Percentiles rank a stretch among this genome's conserved stretches.
These are phyloP conservation scores for Euphorbia lathyris DNA, from an alignment of 345 rosid species.

Conservation along the genomic window DNA sequence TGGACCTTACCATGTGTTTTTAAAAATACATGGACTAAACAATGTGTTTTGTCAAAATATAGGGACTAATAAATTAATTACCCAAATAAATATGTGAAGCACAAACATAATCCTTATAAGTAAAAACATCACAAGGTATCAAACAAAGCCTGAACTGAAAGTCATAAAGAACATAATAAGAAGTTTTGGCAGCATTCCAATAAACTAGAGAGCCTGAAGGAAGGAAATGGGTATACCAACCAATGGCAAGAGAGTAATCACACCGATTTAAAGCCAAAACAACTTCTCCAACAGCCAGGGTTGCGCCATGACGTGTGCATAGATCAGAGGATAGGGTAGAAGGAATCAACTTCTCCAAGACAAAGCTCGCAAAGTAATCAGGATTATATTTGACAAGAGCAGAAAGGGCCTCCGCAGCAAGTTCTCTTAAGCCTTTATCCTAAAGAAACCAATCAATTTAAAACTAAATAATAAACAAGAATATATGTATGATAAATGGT, in stretches of 20 bases:
- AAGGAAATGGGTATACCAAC: slow-evolving; percentile 43
- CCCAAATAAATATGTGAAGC: neutral
- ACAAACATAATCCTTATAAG: neutral
- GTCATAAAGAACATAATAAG: neutral
- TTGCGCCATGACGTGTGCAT: slow-evolving; percentile 93
- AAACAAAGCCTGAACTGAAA: neutral
- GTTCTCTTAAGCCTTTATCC: slow-evolving; percentile 95
- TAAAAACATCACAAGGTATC: neutral
- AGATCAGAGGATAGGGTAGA: slow-evolving; percentile 85
- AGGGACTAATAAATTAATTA: no score
- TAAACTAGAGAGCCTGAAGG: slow-evolving; percentile 3
- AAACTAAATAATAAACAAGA: neutral
- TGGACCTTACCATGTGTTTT: no score
- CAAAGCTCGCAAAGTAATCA: slow-evolving; percentile 56
- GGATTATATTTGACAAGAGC: slow-evolving; percentile 84
- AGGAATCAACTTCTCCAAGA: slow-evolving; percentile 70
- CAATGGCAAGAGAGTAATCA: slow-evolving; percentile 51
- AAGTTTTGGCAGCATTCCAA: slow-evolving; percentile 13
- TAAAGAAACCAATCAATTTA: slow-evolving; percentile 23
- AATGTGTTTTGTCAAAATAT: no score
- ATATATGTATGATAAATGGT: slow-evolving; percentile 1
- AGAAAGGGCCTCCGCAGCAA: slow-evolving; percentile 80
- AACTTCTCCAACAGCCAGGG: slow-evolving; percentile 82
- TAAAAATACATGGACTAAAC: no score
- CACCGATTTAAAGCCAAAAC: slow-evolving; percentile 65